Conservation (phyloP, 2,329 filamentous ascomycete genomes). For the Colletotrichum tamarilloi region DNA sequence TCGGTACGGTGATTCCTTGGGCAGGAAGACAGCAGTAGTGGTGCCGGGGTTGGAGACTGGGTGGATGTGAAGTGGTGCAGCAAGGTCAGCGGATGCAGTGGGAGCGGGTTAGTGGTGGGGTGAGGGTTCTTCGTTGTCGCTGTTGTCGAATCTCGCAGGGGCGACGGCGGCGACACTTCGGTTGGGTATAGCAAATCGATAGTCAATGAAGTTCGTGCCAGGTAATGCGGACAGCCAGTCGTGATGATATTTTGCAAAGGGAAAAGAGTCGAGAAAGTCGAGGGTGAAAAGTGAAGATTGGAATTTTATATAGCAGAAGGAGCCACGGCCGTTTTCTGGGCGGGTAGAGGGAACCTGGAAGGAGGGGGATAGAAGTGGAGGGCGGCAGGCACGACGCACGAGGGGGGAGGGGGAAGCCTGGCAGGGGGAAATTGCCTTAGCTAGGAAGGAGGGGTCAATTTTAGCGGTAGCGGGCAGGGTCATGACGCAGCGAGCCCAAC, state of each 20-base stretch:
- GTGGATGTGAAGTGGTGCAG: constrained; percentile 14
- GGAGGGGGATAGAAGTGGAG: constrained; percentile 23
- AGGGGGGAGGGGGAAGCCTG: constrained; percentile 37
- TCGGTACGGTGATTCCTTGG: constrained; percentile 23
- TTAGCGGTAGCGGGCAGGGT: constrained; percentile 13
- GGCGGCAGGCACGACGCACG: constrained; percentile 12
- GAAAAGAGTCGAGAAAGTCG: background rate
- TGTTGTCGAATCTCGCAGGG: background rate
- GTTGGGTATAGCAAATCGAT: background rate
- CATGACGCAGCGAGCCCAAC: constrained; percentile 31
- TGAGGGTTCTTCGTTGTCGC: constrained; percentile 1
- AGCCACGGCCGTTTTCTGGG: constrained; percentile 17
- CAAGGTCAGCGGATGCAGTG: constrained; percentile 26
- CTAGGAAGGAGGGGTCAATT: constrained; percentile 36
- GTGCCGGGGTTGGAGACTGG: constrained; percentile 13
- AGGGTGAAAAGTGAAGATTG: constrained; percentile 16
- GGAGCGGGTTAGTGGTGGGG: constrained; percentile 25
- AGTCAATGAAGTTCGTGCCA: background rate
- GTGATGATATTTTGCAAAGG: background rate
- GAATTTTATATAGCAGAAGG: constrained; percentile 20
- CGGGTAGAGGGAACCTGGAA: background rate
- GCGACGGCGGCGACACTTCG: background rate
- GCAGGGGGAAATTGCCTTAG: constrained; percentile 29
- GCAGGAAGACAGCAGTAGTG: constrained; percentile 30
- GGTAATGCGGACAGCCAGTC: background rate